Evolutionary conservation across 805 yeast species (phyloP).

Genomic region (Isabelozyma heimii): DNA sequence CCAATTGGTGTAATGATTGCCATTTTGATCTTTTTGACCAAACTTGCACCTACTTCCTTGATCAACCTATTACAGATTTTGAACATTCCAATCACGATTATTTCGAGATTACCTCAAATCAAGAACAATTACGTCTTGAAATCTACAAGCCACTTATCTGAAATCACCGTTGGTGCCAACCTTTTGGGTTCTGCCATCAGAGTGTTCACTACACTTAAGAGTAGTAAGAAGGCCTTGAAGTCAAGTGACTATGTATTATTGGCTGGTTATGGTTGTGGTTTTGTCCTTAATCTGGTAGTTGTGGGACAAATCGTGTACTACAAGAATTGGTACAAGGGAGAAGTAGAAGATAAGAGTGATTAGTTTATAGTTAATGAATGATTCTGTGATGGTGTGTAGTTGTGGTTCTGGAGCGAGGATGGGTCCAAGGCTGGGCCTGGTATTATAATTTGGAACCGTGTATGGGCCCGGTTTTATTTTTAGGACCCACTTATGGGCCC

Average conservation of each 20-base stretch:
- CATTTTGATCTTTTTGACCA: slow-evolving; percentile 23
- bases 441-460: too few relatives aligned
- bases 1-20: slow-evolving; percentile 29
- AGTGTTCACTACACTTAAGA: slow-evolving; percentile 38
- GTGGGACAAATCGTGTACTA: slow-evolving; percentile 35
- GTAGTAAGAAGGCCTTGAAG: slow-evolving; percentile 19
- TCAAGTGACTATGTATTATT: slow-evolving; percentile 31
- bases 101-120: slow-evolving; percentile 41
- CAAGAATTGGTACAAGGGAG: slow-evolving; percentile 3
- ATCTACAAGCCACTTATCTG: slow-evolving; percentile 36
- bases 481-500: too few relatives aligned
- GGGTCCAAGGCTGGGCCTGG: too few relatives aligned
- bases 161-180: slow-evolving; percentile 40
- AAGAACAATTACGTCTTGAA: slow-evolving; percentile 28
- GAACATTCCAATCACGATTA: slow-evolving; percentile 36
- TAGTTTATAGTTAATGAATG: neutral
- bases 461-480: too few relatives aligned
- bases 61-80: slow-evolving; percentile 31
- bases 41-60: slow-evolving; percentile 27
- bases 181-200: slow-evolving; percentile 36
- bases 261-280: slow-evolving; percentile 36
- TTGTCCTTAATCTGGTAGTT: slow-evolving; percentile 30
- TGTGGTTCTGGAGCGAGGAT: too few relatives aligned
- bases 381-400: too few relatives aligned
- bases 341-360: slow-evolving; percentile 4